Evolutionary conservation across 208 protist species (phyloP), one percentile per base, ranked within the genome.

Genomic region (Paratrypanosoma confusum): DNA sequence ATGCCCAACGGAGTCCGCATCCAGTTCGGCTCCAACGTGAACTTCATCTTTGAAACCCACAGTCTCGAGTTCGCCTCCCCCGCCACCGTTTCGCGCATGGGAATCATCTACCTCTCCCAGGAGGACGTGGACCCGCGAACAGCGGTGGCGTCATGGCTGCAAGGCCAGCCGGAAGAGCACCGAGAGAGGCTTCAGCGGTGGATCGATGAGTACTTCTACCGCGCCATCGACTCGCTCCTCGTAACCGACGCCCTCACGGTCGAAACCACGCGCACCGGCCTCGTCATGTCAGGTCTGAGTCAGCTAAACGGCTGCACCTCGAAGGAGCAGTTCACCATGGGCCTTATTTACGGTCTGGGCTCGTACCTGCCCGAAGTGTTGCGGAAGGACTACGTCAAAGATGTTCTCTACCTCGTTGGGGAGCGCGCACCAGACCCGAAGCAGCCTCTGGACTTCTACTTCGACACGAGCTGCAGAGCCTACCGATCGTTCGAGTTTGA

Each of bases 21-120:
- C 37, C 92, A 98, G 56, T 99, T 99, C 65, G 93, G 95, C 20
- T 73, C 85, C 42, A 99, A 98, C 59, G 96, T 99, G 21, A 98
- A 98, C 75, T 98, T 99, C 50, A 70, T 98, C 38, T 98, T 99
- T 65, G 97, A 99, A 70, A 97, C 95, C 16, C 90, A 98, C 81
- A 92, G 83, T 61, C 77, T 99, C 5, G 80, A 91, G 52, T 97
- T 84, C 56, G 96, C 96, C n/a, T 98, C 95, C 24, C 95, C 94
- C 10, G 94, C 94, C 3, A 97, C 95, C n/a, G 82, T 98, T n/a
- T 92, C 76, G 14, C 90, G 96, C 31, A 98, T 98, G 95, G 96
- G 95, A 42, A 97, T 98, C 64, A 97, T 99, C 44, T 97, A 97
- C 64, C 78, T 98, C 16, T 95, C 85, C 14, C 93, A 98, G 59